Percentiles rank a stretch among this genome's conserved stretches.
These are phyloP conservation scores for Apiospora phragmitis DNA, from an alignment of 2,329 filamentous ascomycete species.

Conservation along the genomic window DNA sequence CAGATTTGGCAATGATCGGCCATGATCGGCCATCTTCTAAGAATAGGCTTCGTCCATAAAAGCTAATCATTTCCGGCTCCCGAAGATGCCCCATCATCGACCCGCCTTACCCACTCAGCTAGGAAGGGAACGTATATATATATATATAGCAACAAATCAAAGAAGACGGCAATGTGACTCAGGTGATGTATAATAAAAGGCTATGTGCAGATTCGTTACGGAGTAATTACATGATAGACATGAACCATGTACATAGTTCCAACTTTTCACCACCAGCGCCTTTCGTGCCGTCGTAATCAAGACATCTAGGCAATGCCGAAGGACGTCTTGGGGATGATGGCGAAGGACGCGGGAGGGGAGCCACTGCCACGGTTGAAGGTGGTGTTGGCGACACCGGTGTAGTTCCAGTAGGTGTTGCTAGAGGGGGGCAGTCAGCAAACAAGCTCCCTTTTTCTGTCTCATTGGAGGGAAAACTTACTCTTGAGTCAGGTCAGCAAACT, in stretches of 20 bases:
- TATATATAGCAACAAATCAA: conserved; percentile 4
- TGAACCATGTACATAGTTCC: neutral
- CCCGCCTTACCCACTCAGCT: neutral
- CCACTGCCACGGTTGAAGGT: neutral
- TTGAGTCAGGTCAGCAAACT: conserved; percentile 2
- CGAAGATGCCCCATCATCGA: neutral
- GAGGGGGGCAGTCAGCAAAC: neutral
- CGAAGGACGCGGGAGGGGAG: neutral
- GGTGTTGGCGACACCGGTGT: neutral
- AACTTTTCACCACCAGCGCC: neutral
- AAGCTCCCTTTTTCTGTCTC: neutral
- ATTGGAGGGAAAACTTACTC: neutral
- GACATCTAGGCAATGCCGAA: conserved; percentile 6
- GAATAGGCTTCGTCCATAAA: neutral
- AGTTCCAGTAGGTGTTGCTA: conserved; percentile 9
- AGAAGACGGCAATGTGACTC: neutral
- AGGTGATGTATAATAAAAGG: neutral
- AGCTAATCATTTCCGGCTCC: neutral
- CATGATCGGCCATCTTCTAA: neutral
- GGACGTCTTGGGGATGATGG: conserved; percentile 5
- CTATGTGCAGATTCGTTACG: neutral
- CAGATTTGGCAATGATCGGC: neutral
- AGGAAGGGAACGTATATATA: neutral
- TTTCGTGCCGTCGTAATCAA: neutral
- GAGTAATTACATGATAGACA: neutral